Percentiles rank a stretch among this genome's conserved stretches.
Evolutionary conservation across 2,329 filamentous ascomycete species (phyloP).

Genomic region (Fusarium camptoceras): DNA sequence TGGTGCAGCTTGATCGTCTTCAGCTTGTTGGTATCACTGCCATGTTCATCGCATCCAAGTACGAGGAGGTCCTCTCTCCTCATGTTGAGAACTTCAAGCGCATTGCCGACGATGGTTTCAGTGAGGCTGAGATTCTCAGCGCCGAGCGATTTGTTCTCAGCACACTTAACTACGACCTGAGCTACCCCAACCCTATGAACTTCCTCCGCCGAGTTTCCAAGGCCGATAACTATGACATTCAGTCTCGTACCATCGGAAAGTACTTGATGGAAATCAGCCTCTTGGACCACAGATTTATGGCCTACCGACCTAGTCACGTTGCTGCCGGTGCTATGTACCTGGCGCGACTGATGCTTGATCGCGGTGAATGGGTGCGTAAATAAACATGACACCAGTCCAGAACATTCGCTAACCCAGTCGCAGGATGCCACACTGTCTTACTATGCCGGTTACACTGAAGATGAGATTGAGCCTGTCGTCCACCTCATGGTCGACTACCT

Average conservation of each 20-base stretch:
- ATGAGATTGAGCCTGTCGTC: slow-evolving; percentile 92
- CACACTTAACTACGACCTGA: slow-evolving; percentile 94
- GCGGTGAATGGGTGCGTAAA: slow-evolving; percentile 87
- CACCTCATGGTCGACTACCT: slow-evolving; percentile 97
- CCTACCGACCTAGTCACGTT: slow-evolving; percentile 87
- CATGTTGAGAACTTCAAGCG: slow-evolving; percentile 98
- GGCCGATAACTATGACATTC: slow-evolving; percentile 99
- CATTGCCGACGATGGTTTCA: slow-evolving; percentile 96
- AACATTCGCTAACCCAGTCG: slow-evolving; percentile 47
- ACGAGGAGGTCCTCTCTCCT: slow-evolving; percentile 96
- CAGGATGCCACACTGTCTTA: slow-evolving; percentile 87
- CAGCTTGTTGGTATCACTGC: slow-evolving; percentile 97
- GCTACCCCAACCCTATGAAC: slow-evolving; percentile 99
- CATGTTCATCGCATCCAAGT: slow-evolving; percentile 99
- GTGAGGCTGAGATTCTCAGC: slow-evolving; percentile 92
- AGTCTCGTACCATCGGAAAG: slow-evolving; percentile 96
- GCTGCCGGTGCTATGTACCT: slow-evolving; percentile 96
- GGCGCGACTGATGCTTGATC: slow-evolving; percentile 87
- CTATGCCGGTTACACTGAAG: slow-evolving; percentile 93
- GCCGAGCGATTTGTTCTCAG: slow-evolving; percentile 95
- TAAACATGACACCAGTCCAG: background rate
- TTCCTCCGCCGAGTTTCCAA: slow-evolving; percentile 98
- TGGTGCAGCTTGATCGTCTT: slow-evolving; percentile 94
- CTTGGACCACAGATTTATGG: slow-evolving; percentile 93
- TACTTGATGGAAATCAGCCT: slow-evolving; percentile 98